A percentile compares a stretch with the other conserved stretches of the same genome.
phyloP scores from a whole-genome alignment of 768 basidiomycete species.

The Tulasnella sp. region DNA sequence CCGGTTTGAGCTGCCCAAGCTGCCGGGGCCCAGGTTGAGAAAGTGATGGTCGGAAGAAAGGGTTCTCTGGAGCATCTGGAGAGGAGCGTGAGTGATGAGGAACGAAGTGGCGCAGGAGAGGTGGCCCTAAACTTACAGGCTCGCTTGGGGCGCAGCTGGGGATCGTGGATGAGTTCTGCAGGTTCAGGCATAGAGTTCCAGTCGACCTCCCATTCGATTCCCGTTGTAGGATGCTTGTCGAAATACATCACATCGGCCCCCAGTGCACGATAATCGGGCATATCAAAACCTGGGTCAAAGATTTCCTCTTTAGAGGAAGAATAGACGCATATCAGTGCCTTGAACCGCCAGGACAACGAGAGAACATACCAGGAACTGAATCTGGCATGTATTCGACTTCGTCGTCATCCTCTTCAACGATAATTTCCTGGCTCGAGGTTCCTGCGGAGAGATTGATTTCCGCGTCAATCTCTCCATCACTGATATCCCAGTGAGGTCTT shows the following conservation, averaged over 20 bases:
- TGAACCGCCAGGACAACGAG: not conserved
- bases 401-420: conserved; percentile 39
- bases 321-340: not conserved
- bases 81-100: not conserved
- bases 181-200: not conserved
- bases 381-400: conserved; percentile 59
- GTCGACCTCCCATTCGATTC: conserved; percentile 2
- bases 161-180: not conserved
- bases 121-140: not conserved
- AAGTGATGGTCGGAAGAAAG: not conserved
- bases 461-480: conserved; percentile 47
- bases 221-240: conserved; percentile 6
- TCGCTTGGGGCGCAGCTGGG: not conserved
- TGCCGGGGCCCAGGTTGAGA: not conserved
- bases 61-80: not conserved
- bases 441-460: conserved; percentile 36
- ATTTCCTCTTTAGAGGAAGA: conserved; percentile 39
- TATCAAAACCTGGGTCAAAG: conserved; percentile 49
- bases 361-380: conserved; percentile 47
- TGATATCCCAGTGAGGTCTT: conserved; percentile 66
- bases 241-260: conserved; percentile 41
- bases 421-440: conserved; percentile 33
- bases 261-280: conserved; percentile 49
- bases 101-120: not conserved
- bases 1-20: not conserved